These are phyloP conservation scores for Bruguiera hainesii DNA, from an alignment of 441 rosid species.

Conservation along the genomic window DNA sequence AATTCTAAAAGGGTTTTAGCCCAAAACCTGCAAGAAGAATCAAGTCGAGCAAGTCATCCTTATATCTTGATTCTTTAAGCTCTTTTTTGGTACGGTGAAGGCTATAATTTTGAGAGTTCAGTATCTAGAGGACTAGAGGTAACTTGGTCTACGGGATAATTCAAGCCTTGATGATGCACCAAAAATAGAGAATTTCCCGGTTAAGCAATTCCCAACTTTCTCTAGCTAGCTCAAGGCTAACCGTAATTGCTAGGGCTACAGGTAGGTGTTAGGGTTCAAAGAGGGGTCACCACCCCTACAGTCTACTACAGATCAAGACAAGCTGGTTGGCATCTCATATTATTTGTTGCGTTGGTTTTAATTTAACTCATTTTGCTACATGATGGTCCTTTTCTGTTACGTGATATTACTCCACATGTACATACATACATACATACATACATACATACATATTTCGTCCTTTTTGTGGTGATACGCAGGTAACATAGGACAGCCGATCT, in stretches of 20 bases:
- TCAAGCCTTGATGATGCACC: slow-evolving; percentile 5
- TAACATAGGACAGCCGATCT: not conserved
- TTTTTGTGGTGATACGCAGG: no score
- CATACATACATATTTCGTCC: no score
- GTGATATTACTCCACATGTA: no score
- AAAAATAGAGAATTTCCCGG: slow-evolving; percentile 1
- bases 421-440: no score
- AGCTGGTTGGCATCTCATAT: no score
- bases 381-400: no score
- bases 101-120: slow-evolving; percentile 7
- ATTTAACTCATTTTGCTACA: no score
- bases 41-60: not conserved
- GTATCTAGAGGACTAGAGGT: not conserved
- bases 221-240: no score
- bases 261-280: not conserved
- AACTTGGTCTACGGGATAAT: not conserved
- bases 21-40: slow-evolving; percentile 9
- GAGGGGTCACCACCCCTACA: not conserved
- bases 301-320: no score
- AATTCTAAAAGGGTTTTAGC: slow-evolving; percentile 15
- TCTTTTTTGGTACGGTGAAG: not conserved
- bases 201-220: not conserved
- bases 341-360: no score
- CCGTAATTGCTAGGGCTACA: not conserved
- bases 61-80: not conserved